A percentile compares a stretch with the other conserved stretches of the same genome.
These are phyloP conservation scores for Blastosporella zonata DNA, from an alignment of 1,284 basidiomycete genomes.

Conservation along the genomic window DNA sequence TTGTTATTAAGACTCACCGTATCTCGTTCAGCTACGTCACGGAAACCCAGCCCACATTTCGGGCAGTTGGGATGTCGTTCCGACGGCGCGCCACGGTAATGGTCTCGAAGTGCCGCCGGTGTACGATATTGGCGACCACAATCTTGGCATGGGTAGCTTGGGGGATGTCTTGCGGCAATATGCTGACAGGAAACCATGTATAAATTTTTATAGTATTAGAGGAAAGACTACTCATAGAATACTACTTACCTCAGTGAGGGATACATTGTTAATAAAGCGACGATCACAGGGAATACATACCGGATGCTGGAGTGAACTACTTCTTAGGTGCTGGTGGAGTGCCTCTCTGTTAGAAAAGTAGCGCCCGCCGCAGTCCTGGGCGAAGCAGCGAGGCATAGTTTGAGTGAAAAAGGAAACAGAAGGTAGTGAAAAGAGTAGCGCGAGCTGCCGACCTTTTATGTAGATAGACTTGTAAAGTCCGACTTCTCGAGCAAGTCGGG, in stretches of 20 bases:
- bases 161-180: constrained; percentile 13
- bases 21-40: constrained; percentile 1
- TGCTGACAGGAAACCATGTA: constrained; percentile 5
- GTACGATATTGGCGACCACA: constrained; percentile 5
- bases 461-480: neutral
- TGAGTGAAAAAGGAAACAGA: neutral
- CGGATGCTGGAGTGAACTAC: constrained; percentile 9
- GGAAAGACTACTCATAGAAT: neutral
- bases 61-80: constrained; percentile 16
- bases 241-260: constrained; percentile 9
- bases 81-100: constrained; percentile 14
- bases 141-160: constrained; percentile 5
- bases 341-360: constrained; percentile 15
- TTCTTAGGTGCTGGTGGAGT: constrained; percentile 12
- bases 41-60: constrained; percentile 15
- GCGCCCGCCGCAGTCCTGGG: constrained; percentile 7
- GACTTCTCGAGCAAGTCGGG: too few species aligned
- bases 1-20: neutral
- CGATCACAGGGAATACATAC: constrained; percentile 11
- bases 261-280: constrained; percentile 11
- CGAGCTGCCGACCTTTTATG: neutral
- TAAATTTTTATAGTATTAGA: neutral
- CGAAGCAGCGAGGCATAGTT: constrained; percentile 10
- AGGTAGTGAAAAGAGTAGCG: too few species aligned
- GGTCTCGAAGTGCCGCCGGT: constrained; percentile 5